These are phyloP conservation scores for Mucor saturninus DNA, from an alignment of 371 early-diverging fungal species.

Conservation along the genomic window DNA sequence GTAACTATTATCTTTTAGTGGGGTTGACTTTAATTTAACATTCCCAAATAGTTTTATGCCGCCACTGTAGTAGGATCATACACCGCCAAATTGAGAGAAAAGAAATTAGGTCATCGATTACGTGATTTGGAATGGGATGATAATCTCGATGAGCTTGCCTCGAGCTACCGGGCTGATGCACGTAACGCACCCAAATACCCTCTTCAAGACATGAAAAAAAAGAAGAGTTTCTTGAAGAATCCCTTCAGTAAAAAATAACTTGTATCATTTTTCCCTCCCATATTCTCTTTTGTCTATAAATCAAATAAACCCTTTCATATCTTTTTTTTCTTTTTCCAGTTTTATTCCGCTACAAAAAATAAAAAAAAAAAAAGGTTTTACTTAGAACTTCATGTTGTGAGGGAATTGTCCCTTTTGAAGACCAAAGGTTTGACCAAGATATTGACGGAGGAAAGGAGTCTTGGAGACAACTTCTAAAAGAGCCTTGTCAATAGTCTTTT, in stretches of 20 bases:
- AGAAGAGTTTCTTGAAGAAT: constrained; percentile 18
- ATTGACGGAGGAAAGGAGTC: constrained; percentile 82
- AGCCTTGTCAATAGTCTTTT: constrained; percentile 86
- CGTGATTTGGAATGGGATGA: constrained; percentile 57
- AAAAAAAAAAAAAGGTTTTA: neutral
- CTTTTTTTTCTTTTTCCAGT: neutral
- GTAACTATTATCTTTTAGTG: constrained; percentile 22
- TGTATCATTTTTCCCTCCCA: neutral
- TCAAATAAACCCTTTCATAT: neutral
- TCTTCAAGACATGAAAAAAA: constrained; percentile 33
- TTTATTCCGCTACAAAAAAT: neutral
- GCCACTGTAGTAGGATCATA: constrained; percentile 43
- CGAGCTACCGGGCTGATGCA: constrained; percentile 46
- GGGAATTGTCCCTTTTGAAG: constrained; percentile 94
- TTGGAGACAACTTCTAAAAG: constrained; percentile 81
- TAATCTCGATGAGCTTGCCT: constrained; percentile 43
- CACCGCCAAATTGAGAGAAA: constrained; percentile 44
- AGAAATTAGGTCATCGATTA: constrained; percentile 53
- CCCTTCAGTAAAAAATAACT: constrained; percentile 14
- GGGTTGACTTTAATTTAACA: neutral
- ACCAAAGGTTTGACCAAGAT: constrained; percentile 85
- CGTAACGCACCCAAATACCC: constrained; percentile 49
- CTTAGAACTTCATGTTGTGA: constrained; percentile 92
- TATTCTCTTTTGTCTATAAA: neutral
- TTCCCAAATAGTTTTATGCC: constrained; percentile 41